These are phyloP conservation scores for Symbiodinium pilosum DNA, from an alignment of 73 alveolate genomes.

Conservation along the genomic window DNA sequence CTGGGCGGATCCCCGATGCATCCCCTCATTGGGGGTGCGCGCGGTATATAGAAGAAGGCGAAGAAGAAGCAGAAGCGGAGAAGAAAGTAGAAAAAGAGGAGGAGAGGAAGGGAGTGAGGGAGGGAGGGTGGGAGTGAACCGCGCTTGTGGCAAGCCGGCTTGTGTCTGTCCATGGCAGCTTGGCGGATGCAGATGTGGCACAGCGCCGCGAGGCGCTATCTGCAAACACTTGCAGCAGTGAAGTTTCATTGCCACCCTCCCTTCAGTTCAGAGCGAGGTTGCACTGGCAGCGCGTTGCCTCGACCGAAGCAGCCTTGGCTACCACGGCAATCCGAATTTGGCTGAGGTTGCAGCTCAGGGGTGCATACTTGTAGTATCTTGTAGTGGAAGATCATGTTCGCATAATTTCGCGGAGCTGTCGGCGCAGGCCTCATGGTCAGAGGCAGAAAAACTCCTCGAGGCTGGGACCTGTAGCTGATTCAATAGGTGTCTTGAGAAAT, in stretches of 20 bases:
- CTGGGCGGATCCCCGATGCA: too few species aligned
- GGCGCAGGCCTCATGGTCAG: conserved; percentile 25
- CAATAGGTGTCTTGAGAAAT: background rate
- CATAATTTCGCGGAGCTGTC: background rate
- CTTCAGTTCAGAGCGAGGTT: background rate
- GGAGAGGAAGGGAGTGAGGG: too few species aligned
- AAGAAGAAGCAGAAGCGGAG: too few species aligned
- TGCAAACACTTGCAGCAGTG: background rate
- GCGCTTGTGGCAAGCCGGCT: too few species aligned
- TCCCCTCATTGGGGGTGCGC: too few species aligned
- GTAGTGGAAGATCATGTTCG: too few species aligned
- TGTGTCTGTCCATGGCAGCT: too few species aligned
- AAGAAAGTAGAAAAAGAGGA: too few species aligned
- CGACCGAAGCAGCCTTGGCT: conserved; percentile 81
- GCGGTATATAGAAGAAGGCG: too few species aligned
- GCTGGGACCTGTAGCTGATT: background rate
- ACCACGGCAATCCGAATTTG: background rate
- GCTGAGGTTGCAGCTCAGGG: background rate
- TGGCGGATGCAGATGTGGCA: conserved; percentile 41
- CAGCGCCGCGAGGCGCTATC: conserved; percentile 46
- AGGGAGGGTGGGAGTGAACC: too few species aligned
- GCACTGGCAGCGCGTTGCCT: conserved; percentile 56
- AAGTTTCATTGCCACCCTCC: too few species aligned
- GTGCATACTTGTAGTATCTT: background rate
- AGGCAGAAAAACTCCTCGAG: conserved; percentile 38